Evolutionary conservation across 768 basidiomycete species (phyloP).

Genomic region (Vararia minispora): DNA sequence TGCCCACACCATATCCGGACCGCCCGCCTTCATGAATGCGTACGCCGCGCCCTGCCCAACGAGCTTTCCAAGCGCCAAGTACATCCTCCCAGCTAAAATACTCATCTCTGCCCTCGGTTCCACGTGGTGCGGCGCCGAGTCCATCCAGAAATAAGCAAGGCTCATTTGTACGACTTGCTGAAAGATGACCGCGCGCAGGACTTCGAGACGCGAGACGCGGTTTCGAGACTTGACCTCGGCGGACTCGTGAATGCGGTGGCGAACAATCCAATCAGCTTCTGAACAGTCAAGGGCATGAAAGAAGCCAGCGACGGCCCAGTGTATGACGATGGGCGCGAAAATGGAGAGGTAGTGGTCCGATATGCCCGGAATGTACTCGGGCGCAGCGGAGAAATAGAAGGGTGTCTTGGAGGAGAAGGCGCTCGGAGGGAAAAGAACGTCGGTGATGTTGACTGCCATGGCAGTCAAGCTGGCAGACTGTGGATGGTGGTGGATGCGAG

Average conservation of each 20-base stretch:
- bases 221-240: constrained; percentile 68
- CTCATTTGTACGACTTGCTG: constrained; percentile 82
- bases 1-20: constrained; percentile 36
- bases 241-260: constrained; percentile 82
- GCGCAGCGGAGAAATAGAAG: constrained; percentile 41
- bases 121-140: constrained; percentile 21
- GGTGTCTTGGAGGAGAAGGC: constrained; percentile 21
- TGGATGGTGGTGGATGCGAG: too few relatives aligned
- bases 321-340: constrained; percentile 63
- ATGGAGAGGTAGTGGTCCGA: constrained; percentile 67
- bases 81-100: constrained; percentile 17
- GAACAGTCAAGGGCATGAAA: constrained; percentile 81
- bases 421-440: not conserved
- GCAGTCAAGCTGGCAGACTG: too few relatives aligned
- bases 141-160: constrained; percentile 61
- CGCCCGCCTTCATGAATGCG: constrained; percentile 27
- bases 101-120: constrained; percentile 19
- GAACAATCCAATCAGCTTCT: constrained; percentile 66
- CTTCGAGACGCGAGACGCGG: constrained; percentile 56
- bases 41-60: constrained; percentile 20
- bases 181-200: constrained; percentile 69
- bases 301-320: constrained; percentile 73
- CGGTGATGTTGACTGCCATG: too few relatives aligned
- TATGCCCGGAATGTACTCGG: constrained; percentile 39
- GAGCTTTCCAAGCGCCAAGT: constrained; percentile 27